Percentiles rank a stretch among this genome's conserved stretches.
phyloP scores from a whole-genome alignment of 1,139 yeast species.

The Debaryomycetaceae sp. region DNA sequence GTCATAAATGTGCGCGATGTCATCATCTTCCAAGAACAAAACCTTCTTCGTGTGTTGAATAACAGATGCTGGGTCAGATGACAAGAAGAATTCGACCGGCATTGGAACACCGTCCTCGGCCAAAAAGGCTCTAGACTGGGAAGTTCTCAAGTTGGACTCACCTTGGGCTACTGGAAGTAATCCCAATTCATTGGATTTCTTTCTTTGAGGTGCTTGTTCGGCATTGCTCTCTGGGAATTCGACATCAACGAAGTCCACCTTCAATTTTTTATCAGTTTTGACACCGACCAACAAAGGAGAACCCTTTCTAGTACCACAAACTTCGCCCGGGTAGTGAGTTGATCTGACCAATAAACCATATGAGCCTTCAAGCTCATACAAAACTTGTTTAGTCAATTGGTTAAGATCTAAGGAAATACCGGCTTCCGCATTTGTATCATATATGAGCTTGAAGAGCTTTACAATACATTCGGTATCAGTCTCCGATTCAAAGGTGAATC shows the following conservation, averaged over 20 bases:
- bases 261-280: slow-evolving; percentile 88
- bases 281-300: slow-evolving; percentile 97
- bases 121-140: slow-evolving; percentile 90
- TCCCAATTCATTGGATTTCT: slow-evolving; percentile 19
- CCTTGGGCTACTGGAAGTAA: slow-evolving; percentile 40
- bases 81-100: slow-evolving; percentile 94
- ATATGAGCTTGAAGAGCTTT: slow-evolving; percentile 86
- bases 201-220: slow-evolving; percentile 9
- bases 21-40: slow-evolving; percentile 94
- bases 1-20: slow-evolving; percentile 95
- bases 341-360: slow-evolving; percentile 94
- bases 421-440: slow-evolving; percentile 67
- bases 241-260: slow-evolving; percentile 97
- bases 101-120: slow-evolving; percentile 89
- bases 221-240: slow-evolving; percentile 75
- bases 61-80: slow-evolving; percentile 98
- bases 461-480: slow-evolving; percentile 99
- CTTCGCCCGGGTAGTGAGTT: slow-evolving; percentile 89
- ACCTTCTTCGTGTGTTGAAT: slow-evolving; percentile 97
- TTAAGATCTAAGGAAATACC: slow-evolving; percentile 66
- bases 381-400: slow-evolving; percentile 87
- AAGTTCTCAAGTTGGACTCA: slow-evolving; percentile 66
- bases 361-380: slow-evolving; percentile 94
- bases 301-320: slow-evolving; percentile 97
- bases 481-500: slow-evolving; percentile 82